Conservation (phyloP, 805 yeast species). For the Komagataella pastoris region DNA sequence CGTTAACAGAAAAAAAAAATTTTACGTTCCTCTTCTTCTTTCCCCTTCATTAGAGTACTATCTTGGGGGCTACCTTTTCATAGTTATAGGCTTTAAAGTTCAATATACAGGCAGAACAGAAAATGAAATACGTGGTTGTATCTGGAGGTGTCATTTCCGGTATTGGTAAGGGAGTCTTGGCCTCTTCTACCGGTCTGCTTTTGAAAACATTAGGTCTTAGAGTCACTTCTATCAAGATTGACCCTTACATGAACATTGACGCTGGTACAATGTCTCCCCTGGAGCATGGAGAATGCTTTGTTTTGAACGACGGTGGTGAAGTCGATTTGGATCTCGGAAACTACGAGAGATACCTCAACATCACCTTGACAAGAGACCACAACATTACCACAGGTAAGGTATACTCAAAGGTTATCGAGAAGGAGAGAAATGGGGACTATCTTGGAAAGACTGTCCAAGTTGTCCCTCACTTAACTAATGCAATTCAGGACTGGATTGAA, state of each 20-base stretch:
- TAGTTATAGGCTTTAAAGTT: neutral
- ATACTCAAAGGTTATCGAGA: constrained; percentile 85
- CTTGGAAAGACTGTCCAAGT: constrained; percentile 99
- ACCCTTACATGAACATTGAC: constrained; percentile 98
- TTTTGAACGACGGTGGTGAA: constrained; percentile 97
- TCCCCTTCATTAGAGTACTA: constrained; percentile 1
- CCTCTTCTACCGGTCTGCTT: constrained; percentile 92
- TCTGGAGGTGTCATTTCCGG: constrained; percentile 99
- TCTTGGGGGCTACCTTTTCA: neutral
- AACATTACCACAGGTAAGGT: constrained; percentile 98
- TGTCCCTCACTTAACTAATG: constrained; percentile 95
- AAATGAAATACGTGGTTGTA: constrained; percentile 97
- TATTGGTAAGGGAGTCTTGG: constrained; percentile 97
- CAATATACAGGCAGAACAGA: constrained; percentile 4
- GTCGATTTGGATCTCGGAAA: constrained; percentile 97
- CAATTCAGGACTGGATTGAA: constrained; percentile 98
- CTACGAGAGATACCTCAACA: constrained; percentile 91
- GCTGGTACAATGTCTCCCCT: constrained; percentile 99
- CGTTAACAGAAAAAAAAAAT: constrained; percentile 3
- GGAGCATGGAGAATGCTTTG: constrained; percentile 98
- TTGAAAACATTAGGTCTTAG: constrained; percentile 88
- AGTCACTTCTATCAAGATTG: constrained; percentile 95
- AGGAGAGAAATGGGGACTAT: constrained; percentile 93
- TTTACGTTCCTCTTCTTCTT: constrained; percentile 4
- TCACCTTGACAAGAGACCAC: constrained; percentile 86